These are phyloP conservation scores for Diaporthe sp. DNA, from an alignment of 2,329 filamentous ascomycete species.

Conservation along the genomic window DNA sequence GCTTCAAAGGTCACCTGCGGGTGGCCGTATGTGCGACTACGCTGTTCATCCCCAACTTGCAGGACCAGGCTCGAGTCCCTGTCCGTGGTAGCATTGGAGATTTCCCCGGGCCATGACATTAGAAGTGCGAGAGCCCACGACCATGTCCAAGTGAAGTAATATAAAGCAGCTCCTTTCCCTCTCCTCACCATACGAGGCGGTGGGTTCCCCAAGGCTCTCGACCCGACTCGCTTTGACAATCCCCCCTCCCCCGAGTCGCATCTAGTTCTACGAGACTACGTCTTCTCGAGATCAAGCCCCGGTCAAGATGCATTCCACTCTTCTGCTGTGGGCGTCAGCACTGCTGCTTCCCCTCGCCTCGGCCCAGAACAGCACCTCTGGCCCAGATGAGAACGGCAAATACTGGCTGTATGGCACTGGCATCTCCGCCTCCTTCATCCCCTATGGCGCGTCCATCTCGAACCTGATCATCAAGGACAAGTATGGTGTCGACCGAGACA, in stretches of 20 bases:
- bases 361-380: slow-evolving; percentile 46
- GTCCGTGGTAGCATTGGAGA: slow-evolving; percentile 30
- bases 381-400: slow-evolving; percentile 73
- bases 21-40: slow-evolving; percentile 12
- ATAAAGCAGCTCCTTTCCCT: neutral
- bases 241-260: slow-evolving; percentile 4
- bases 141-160: slow-evolving; percentile 4
- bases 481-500: slow-evolving; percentile 76
- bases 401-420: slow-evolving; percentile 79
- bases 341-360: slow-evolving; percentile 50
- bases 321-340: slow-evolving; percentile 44
- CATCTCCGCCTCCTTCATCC: slow-evolving; percentile 78
- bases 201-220: slow-evolving; percentile 14
- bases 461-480: slow-evolving; percentile 80
- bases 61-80: slow-evolving; percentile 21
- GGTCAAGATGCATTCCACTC: slow-evolving; percentile 35
- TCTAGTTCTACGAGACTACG: neutral
- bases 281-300: neutral
- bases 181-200: neutral
- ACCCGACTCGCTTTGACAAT: neutral
- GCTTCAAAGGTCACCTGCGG: slow-evolving; percentile 23
- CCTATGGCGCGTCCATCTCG: slow-evolving; percentile 80
- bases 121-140: slow-evolving; percentile 1
- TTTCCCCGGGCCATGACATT: slow-evolving; percentile 24
- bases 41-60: slow-evolving; percentile 24